phyloP scores from a whole-genome alignment of 345 rosid genomes.

The Salix udensis region DNA sequence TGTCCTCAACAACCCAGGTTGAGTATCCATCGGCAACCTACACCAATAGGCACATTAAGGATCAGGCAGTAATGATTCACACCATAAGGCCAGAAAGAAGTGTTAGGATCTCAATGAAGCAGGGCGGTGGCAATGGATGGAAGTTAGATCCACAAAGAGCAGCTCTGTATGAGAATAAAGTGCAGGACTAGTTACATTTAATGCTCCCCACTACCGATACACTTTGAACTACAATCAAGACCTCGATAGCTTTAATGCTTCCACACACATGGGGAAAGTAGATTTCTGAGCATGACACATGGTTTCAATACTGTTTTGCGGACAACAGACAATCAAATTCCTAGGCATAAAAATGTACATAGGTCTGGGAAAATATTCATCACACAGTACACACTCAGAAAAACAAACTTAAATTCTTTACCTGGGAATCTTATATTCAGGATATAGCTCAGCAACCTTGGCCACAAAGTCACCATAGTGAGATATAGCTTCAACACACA shows the following conservation, averaged over 20 bases:
- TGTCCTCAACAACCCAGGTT: slow-evolving; percentile 68
- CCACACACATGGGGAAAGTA: too few relatives aligned
- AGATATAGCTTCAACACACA: slow-evolving; percentile 81
- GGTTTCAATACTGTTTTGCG: neutral
- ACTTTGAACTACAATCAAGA: too few relatives aligned
- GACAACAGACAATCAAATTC: neutral
- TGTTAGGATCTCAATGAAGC: neutral
- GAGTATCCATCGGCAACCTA: slow-evolving; percentile 76
- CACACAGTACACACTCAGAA: neutral
- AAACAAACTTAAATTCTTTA: slow-evolving; percentile 21
- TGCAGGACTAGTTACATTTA: neutral
- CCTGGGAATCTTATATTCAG: slow-evolving; percentile 75
- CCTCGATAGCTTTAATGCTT: too few relatives aligned
- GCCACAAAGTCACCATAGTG: slow-evolving; percentile 88
- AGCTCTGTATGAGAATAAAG: neutral
- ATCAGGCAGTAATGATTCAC: neutral
- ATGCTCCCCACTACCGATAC: too few relatives aligned
- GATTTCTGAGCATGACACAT: neutral
- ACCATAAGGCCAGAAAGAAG: too few relatives aligned
- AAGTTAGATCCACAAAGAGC: neutral
- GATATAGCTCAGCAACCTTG: slow-evolving; percentile 89
- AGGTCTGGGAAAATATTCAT: neutral
- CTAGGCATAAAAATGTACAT: neutral
- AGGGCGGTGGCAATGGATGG: neutral
- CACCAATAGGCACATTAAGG: neutral